Evolutionary conservation across 2,329 filamentous ascomycete genomes (phyloP).

Genomic region (Stagonosporopsis chrysanthemi): DNA sequence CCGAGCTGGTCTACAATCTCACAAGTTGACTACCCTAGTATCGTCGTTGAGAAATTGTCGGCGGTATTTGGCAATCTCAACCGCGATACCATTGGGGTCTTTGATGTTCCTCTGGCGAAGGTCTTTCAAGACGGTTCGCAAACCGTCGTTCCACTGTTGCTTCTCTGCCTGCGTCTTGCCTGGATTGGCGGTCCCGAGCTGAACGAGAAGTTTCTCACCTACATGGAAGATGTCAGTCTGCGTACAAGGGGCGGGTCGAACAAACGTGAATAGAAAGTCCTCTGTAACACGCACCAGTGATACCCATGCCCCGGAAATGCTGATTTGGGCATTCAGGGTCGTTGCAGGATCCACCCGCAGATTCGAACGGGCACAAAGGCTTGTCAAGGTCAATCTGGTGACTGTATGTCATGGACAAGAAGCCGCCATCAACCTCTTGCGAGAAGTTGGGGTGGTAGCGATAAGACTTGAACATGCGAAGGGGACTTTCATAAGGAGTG

Average conservation of each 20-base stretch:
- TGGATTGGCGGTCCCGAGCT: conserved; percentile 70
- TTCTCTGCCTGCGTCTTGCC: conserved; percentile 69
- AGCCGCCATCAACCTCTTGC: conserved; percentile 74
- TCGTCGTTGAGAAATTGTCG: conserved; percentile 52
- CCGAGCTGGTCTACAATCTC: conserved; percentile 17
- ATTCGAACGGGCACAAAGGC: conserved; percentile 78
- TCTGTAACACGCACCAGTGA: conserved; percentile 72
- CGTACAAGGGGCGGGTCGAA: conserved; percentile 44
- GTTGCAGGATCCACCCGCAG: conserved; percentile 74
- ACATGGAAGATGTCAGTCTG: conserved; percentile 49
- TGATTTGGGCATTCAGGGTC: conserved; percentile 76
- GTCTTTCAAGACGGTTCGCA: conserved; percentile 48
- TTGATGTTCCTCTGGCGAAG: conserved; percentile 48
- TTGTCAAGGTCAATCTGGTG: conserved; percentile 82
- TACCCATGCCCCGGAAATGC: conserved; percentile 77
- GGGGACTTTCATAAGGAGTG: conserved; percentile 80
- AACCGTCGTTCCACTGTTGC: conserved; percentile 55
- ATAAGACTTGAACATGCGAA: conserved; percentile 84
- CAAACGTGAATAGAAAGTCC: conserved; percentile 24
- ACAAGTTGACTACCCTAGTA: conserved; percentile 49
- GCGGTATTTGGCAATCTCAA: conserved; percentile 50
- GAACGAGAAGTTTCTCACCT: conserved; percentile 78
- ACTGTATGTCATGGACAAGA: conserved; percentile 91
- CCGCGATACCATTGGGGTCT: conserved; percentile 50
- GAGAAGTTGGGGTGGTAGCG: conserved; percentile 85